Evolutionary conservation across 768 basidiomycete species (phyloP).

Genomic region (Termitomyces sp.): DNA sequence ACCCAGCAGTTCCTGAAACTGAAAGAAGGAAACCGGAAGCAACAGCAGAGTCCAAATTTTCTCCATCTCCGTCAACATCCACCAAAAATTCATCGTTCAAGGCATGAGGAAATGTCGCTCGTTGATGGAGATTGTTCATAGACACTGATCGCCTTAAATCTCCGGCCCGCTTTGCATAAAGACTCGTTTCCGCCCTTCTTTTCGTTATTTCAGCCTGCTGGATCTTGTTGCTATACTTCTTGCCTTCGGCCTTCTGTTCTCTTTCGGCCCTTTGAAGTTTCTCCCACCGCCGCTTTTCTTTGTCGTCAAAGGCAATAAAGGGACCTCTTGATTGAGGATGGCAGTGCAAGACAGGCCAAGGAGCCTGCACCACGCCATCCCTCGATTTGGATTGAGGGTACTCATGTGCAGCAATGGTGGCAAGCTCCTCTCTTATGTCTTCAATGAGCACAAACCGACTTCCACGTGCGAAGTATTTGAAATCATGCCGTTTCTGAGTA

Average conservation of each 20-base stretch:
- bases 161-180: slow-evolving; percentile 31
- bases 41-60: slow-evolving; percentile 52
- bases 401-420: slow-evolving; percentile 83
- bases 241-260: slow-evolving; percentile 40
- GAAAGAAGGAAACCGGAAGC: slow-evolving; percentile 74
- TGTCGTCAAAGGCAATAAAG: slow-evolving; percentile 74
- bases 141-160: slow-evolving; percentile 76
- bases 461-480: slow-evolving; percentile 77
- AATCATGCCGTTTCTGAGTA: slow-evolving; percentile 83
- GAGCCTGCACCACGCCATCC: slow-evolving; percentile 48
- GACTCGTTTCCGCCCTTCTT: slow-evolving; percentile 36
- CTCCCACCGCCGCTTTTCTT: slow-evolving; percentile 67
- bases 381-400: slow-evolving; percentile 59
- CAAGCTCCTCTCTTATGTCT: slow-evolving; percentile 79
- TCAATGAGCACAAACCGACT: slow-evolving; percentile 89
- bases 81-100: slow-evolving; percentile 27
- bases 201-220: slow-evolving; percentile 34
- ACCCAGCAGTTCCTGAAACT: slow-evolving; percentile 53
- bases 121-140: slow-evolving; percentile 71
- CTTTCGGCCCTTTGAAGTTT: slow-evolving; percentile 48
- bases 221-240: slow-evolving; percentile 31
- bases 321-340: slow-evolving; percentile 73
- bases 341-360: slow-evolving; percentile 85
- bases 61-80: slow-evolving; percentile 44
- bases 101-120: slow-evolving; percentile 33